Evolutionary conservation across 495 filamentous ascomycete species (phyloP).

Genomic region (Hypoxylon subgilvum): DNA sequence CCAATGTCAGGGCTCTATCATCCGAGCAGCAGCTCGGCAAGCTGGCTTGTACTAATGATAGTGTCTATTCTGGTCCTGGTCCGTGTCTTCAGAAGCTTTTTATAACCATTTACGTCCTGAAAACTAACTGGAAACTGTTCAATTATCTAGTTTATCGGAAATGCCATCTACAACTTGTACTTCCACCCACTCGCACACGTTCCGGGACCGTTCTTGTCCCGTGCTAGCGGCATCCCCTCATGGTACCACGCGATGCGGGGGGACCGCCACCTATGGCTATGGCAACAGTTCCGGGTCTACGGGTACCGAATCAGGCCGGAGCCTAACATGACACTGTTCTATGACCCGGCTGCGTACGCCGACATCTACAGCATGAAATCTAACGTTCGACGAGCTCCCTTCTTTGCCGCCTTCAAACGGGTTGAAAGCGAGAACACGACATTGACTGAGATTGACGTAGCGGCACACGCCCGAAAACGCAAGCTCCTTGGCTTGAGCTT

Average conservation of each 20-base stretch:
- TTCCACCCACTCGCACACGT: conserved; percentile 34
- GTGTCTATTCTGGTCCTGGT: too few relatives aligned
- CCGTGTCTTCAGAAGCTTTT: too few relatives aligned
- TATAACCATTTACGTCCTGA: too few relatives aligned
- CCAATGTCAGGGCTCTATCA: too few relatives aligned
- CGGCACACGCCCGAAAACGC: conserved; percentile 37
- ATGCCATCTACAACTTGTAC: conserved; percentile 28
- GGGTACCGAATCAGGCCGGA: conserved; percentile 37
- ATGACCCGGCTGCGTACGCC: conserved; percentile 26
- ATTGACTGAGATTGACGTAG: conserved; percentile 29
- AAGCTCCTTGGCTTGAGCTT: conserved; percentile 35
- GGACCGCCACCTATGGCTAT: conserved; percentile 36
- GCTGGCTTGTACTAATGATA: too few relatives aligned
- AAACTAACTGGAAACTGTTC: not conserved
- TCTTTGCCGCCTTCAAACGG: conserved; percentile 33
- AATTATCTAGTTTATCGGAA: not conserved
- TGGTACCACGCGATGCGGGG: conserved; percentile 33
- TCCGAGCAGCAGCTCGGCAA: too few relatives aligned
- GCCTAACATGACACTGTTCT: conserved; percentile 41
- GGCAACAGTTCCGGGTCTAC: conserved; percentile 32
- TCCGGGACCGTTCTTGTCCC: conserved; percentile 33
- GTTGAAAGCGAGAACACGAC: conserved; percentile 27
- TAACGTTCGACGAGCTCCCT: conserved; percentile 35
- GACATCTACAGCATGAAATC: conserved; percentile 42
- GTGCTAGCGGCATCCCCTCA: conserved; percentile 20